Evolutionary conservation across 75 land plant genomes (phyloP), one percentile per base, ranked within the genome.

Genomic region (Picea sitchensis): DNA sequence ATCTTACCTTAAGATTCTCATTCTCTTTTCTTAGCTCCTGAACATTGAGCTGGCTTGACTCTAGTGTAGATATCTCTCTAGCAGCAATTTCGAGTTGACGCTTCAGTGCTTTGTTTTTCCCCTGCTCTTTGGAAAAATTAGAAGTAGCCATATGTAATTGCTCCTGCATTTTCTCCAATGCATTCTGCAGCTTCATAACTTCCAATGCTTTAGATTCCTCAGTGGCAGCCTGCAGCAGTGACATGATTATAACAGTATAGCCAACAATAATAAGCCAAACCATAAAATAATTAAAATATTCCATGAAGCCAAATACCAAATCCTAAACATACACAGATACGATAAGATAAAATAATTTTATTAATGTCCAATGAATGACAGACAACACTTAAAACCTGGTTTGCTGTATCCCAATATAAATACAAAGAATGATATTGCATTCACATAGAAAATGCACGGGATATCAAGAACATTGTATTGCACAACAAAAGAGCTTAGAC

Each of bases 131-230:
- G 26, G 73, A 38, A 13, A 97, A 81, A 79, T 83, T 36, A 9
- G 72, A 73, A 82, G 89, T 89, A 11, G 90, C 85, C 76, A 83
- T 87, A 59, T 88, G 59, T 32, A 88, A 78, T 68, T 92, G 88
- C 21, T 74, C 58, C 74, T 88, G 88, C 90, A 91, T 79, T 34
- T 94, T 88, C 68, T 91, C 82, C 71, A 96, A 85, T 59, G 90
- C 92, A 74, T 80, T 78, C 77, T 91, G 92, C 75, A 96, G 77
- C 79, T 94, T 92, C 65, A 87, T 75, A 76, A 86, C 90, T 86
- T 96, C 99, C 61, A 88, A 92, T 12, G 79, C 77, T 81, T 92
- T 96, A 5, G 95, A 87, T 82, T 96, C 99, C 79, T 96, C 98
- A 79, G 87, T 9, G 68, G 92, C 99, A 83, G 85, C 82, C 99